Evolutionary conservation across 176 grass and related monocot genomes (phyloP), one percentile per base, ranked within the genome.

Genomic region (Bothriochloa decipiens): DNA sequence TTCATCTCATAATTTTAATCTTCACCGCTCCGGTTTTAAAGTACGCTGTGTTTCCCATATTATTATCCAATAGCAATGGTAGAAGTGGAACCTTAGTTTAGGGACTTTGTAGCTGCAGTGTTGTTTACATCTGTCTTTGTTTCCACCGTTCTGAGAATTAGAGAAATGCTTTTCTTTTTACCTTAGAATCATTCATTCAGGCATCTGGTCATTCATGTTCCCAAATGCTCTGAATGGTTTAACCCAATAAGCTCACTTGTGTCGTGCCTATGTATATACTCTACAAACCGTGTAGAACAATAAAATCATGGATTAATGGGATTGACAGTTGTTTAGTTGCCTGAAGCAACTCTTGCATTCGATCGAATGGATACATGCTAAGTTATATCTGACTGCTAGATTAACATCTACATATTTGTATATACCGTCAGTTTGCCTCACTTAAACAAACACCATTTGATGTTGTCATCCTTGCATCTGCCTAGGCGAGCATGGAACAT

Each of bases 231-330:
- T 40, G 40, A 76, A 81, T 40, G 11, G 6, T 33, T 72, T 47
- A 72, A 82, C 15, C 18, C 60, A 42, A 81, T 23, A 18, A 17
- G 7, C 5, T 46, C 49, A 25, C n/a, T 29, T 83, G 16, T 86
- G 4, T 62, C 63, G 62, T 82, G 35, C 46, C 6, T 85, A 79
- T 80, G 60, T 37, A 74, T 81, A 32, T 61, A 25, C 36, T 47
- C 25, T 69, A 61, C 42, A 82, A 68, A 61, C 47, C 58, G 18
- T 76, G 6, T 57, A 39, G 4, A 37, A 49, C 58, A 16, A 36
- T 42, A 64, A 10, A 69, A 36, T 67, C 61, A 61, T 46, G 61
- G 11, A 78, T 68, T 68, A 46, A 78, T 4, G 42, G 16, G 53
- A 18, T 74, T 46, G 5, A 65, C 58, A 43, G 72, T 55, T 88